These are phyloP conservation scores for Neurospora sublineolata DNA, from an alignment of 495 filamentous ascomycete genomes.

Conservation along the genomic window DNA sequence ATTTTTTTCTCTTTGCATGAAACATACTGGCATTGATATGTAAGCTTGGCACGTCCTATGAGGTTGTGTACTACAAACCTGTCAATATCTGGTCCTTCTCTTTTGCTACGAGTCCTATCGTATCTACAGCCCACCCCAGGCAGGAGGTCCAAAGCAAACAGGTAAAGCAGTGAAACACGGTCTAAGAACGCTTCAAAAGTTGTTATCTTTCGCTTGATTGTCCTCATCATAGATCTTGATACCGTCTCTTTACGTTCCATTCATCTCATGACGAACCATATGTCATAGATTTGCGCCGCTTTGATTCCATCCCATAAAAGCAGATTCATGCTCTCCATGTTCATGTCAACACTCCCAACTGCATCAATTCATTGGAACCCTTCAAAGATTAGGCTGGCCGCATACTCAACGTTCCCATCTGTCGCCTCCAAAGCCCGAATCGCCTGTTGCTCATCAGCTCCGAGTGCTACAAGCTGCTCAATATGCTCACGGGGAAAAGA, in stretches of 20 bases:
- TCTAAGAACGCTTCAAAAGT: not conserved
- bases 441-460: conserved; percentile 66
- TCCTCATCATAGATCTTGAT: not conserved
- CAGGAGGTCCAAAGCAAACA: not conserved
- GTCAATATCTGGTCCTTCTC: not conserved
- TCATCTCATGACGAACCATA: not conserved
- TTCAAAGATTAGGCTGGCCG: conserved; percentile 72
- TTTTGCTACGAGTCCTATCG: not conserved
- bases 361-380: conserved; percentile 10
- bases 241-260: not conserved
- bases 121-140: not conserved
- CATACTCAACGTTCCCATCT: conserved; percentile 74
- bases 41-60: not conserved
- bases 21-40: not conserved
- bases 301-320: not conserved
- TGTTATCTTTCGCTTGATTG: not conserved
- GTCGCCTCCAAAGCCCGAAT: conserved; percentile 71
- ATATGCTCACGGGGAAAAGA: conserved; percentile 51
- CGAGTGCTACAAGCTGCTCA: conserved; percentile 63
- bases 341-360: not conserved
- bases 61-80: not conserved
- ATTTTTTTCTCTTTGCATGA: not conserved
- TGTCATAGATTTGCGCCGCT: not conserved
- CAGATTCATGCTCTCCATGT: not conserved
- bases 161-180: not conserved